Evolutionary conservation across 2,329 filamentous ascomycete genomes (phyloP).

Genomic region (Trichophyton mentagrophytes): DNA sequence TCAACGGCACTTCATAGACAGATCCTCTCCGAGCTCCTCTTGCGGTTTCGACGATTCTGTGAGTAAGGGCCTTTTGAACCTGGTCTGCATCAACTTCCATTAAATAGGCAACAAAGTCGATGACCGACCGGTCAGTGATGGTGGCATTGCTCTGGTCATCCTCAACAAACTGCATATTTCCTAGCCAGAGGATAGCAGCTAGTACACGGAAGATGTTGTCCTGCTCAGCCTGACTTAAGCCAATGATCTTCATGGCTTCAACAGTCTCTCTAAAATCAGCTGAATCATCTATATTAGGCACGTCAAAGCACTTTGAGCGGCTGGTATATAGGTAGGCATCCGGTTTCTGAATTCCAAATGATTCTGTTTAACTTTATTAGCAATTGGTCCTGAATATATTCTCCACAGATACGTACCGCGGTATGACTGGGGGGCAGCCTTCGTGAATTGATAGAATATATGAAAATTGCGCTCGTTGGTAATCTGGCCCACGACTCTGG

Average conservation of each 20-base stretch:
- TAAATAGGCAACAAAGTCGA: conserved; percentile 88
- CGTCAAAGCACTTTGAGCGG: conserved; percentile 85
- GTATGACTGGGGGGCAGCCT: conserved; percentile 78
- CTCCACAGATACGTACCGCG: conserved; percentile 36
- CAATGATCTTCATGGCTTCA: conserved; percentile 90
- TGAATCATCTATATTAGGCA: conserved; percentile 83
- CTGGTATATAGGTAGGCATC: conserved; percentile 91
- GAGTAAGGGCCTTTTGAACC: conserved; percentile 76
- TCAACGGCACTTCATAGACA: conserved; percentile 63
- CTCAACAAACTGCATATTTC: conserved; percentile 83
- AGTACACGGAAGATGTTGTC: conserved; percentile 96
- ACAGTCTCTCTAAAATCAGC: conserved; percentile 83
- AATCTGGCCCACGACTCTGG: conserved; percentile 89
- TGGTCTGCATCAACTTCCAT: conserved; percentile 72
- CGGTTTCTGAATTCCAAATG: conserved; percentile 81
- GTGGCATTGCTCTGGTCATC: conserved; percentile 80
- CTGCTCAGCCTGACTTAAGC: conserved; percentile 74
- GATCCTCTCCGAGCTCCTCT: conserved; percentile 54
- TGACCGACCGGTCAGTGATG: conserved; percentile 76
- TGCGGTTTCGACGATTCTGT: conserved; percentile 66
- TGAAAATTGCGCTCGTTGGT: conserved; percentile 94
- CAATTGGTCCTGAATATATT: not conserved
- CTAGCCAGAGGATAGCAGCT: conserved; percentile 81
- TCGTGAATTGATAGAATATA: conserved; percentile 98
- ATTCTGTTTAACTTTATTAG: conserved; percentile 37